Evolutionary conservation across 768 basidiomycete species (phyloP), one percentile per base, ranked within the genome.

Genomic region (Suillus subalutaceus): DNA sequence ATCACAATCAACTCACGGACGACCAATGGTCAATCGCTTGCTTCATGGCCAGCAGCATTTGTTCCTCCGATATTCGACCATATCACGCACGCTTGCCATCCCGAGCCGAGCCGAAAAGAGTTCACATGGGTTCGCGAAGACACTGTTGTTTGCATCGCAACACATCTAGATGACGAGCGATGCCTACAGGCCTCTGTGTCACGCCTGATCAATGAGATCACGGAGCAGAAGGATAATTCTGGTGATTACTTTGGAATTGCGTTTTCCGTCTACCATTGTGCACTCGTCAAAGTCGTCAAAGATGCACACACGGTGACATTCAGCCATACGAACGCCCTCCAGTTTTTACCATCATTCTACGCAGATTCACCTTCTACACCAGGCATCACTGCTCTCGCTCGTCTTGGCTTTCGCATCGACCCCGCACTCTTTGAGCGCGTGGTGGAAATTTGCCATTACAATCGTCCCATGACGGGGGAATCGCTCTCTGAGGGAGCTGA

Each of bases 381-480:
- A 12, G 63, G 63, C 26, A 64, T 58, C 63, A 58, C 53, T 12
- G 63, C 63, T 23, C 63, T 64, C 37, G 35, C 53, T 15, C 63
- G 53, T 38, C 50, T 64, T 23, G 63, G 50, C 35, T 32, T n/a
- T 40, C 63, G 63, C 18, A 62, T 26, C 18, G 64, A 65, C 26
- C 44, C 62, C 20, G 30, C 62, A 38, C 32, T 65, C 63, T 37
- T 65, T 41, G 15, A n/a, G 38, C 35, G 60, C 18, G 20, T 12
- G n/a, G 12, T 18, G 20, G 20, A 37, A 12, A n/a, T 37, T 57
- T 57, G 35, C 55, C 20, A 5, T 3, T 15, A 57, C 18, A 26
- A 35, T 0, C 18, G 40, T 43, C 7, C 4, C 35, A 35, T 35
- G 35, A 50, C n/a, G 9, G 6, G 6, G 35, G 5, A 37, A 35